Evolutionary conservation across 2,329 filamentous ascomycete species (phyloP), one percentile per base, ranked within the genome.

Genomic region (Arthrobotrys sphaeroides): DNA sequence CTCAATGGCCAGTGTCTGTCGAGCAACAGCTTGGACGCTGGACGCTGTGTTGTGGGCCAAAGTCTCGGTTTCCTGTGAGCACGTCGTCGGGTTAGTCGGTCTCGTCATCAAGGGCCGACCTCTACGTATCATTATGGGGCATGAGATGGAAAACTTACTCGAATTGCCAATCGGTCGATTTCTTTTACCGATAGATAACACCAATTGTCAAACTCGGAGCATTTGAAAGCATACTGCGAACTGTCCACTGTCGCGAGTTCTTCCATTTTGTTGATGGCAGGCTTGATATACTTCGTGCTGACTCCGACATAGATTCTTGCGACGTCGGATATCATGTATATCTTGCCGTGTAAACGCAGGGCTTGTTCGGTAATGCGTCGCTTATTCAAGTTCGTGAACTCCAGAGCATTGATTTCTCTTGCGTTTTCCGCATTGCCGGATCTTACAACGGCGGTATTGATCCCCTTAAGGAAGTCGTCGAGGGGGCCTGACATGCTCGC

Each of bases 221-320:
- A 42, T 10, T 18, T 24, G 2, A 4, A 0, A 5, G 40, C 16
- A 24, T 60, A 60, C 31, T 40, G 18, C 6, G 5, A 28, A 10
- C 43, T n/a, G 13, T 28, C 36, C 3, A 22, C 20, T 6, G 10
- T 24, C 5, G 36, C 18, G 2, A 70, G 28, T 3, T 33, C 28
- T 12, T 70, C 66, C 22, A 70, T 70, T 33, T 40, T 70, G 24
- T 43, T 65, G 24, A 64, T 64, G 10, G 42, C 55, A 7, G 66
- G 66, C n/a, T 40, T 47, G 20, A 70, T 64, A 42, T 64, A 61
- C 16, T 26, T 28, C 24, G 26, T 16, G 47, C 43, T 53, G 16
- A 72, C 67, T 18, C 45, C 24, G 5, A 72, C 36, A 57, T 72
- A 72, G 13, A 64, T 51, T n/a, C 26, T 24, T n/a, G 67, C 60